phyloP scores from a whole-genome alignment of 495 filamentous ascomycete genomes.

The Diplogelasinospora grovesii region DNA sequence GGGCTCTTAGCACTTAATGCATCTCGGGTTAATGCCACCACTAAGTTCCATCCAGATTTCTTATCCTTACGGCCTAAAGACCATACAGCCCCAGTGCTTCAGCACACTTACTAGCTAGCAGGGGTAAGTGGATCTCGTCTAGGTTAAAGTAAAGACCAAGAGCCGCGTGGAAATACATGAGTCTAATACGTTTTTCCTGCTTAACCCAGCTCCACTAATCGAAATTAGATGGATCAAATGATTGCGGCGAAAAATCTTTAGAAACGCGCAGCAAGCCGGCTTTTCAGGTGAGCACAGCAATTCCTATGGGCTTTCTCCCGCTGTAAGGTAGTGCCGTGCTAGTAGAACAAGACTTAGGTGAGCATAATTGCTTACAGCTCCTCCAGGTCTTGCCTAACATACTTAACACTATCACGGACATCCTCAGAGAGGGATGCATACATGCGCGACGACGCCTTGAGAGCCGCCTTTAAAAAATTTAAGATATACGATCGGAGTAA shows the following conservation, averaged over 20 bases:
- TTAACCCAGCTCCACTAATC: slow-evolving; percentile 59
- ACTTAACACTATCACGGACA: slow-evolving; percentile 24
- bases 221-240: slow-evolving; percentile 35
- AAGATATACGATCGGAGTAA: slow-evolving; percentile 52
- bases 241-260: slow-evolving; percentile 27
- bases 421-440: slow-evolving; percentile 31
- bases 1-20: slow-evolving; percentile 43
- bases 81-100: slow-evolving; percentile 53
- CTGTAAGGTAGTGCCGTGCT: slow-evolving; percentile 56
- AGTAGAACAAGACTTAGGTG: slow-evolving; percentile 50
- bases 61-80: slow-evolving; percentile 30
- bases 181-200: slow-evolving; percentile 57
- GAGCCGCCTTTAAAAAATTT: slow-evolving; percentile 43
- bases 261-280: slow-evolving; percentile 46
- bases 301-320: slow-evolving; percentile 46
- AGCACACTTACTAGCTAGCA: slow-evolving; percentile 56
- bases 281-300: slow-evolving; percentile 45
- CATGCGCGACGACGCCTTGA: slow-evolving; percentile 44
- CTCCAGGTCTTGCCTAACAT: slow-evolving; percentile 42
- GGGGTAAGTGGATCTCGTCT: slow-evolving; percentile 49
- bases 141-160: slow-evolving; percentile 57
- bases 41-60: slow-evolving; percentile 51
- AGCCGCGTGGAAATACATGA: slow-evolving; percentile 55
- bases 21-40: slow-evolving; percentile 54
- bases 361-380: slow-evolving; percentile 55